These are phyloP conservation scores for Pleurotus ostreatus DNA, from an alignment of 768 basidiomycete genomes.

Conservation along the genomic window DNA sequence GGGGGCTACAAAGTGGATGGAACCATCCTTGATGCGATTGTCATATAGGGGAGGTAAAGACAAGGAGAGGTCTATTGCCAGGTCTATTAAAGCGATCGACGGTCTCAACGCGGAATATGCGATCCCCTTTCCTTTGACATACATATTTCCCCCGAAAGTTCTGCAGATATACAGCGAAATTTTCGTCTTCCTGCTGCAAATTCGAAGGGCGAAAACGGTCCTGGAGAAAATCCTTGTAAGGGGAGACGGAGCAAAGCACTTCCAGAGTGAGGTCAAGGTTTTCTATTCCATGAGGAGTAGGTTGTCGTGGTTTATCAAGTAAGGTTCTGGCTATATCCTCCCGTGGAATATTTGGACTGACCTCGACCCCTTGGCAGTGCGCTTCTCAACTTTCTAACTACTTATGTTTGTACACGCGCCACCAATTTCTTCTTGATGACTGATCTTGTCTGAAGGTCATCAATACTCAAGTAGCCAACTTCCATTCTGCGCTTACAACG, in stretches of 20 bases:
- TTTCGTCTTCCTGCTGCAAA: conserved; percentile 70
- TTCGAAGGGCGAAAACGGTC: conserved; percentile 66
- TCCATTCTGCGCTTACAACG: conserved; percentile 49
- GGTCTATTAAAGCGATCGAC: conserved; percentile 62
- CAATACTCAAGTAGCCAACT: conserved; percentile 54
- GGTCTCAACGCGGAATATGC: conserved; percentile 75
- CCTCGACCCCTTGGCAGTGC: conserved; percentile 35
- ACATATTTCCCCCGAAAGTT: conserved; percentile 60
- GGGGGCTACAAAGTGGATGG: conserved; percentile 47
- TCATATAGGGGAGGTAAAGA: conserved; percentile 57
- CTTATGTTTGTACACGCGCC: conserved; percentile 45
- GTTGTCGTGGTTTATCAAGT: conserved; percentile 86
- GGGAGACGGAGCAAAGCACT: conserved; percentile 32
- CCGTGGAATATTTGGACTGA: neutral
- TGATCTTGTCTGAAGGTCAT: conserved; percentile 49
- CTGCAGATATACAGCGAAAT: conserved; percentile 60
- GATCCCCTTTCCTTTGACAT: conserved; percentile 76
- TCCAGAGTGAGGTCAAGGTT: conserved; percentile 52
- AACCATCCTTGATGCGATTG: conserved; percentile 66
- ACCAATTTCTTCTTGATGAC: conserved; percentile 2
- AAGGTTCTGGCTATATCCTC: conserved; percentile 23
- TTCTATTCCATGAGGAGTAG: conserved; percentile 77
- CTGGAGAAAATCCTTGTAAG: conserved; percentile 69
- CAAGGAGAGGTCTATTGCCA: conserved; percentile 36
- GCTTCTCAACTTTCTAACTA: conserved; percentile 67